A percentile compares a stretch with the other conserved stretches of the same genome.
Conservation (phyloP, 345 rosid genomes). For the Noccaea bulbosa region DNA sequence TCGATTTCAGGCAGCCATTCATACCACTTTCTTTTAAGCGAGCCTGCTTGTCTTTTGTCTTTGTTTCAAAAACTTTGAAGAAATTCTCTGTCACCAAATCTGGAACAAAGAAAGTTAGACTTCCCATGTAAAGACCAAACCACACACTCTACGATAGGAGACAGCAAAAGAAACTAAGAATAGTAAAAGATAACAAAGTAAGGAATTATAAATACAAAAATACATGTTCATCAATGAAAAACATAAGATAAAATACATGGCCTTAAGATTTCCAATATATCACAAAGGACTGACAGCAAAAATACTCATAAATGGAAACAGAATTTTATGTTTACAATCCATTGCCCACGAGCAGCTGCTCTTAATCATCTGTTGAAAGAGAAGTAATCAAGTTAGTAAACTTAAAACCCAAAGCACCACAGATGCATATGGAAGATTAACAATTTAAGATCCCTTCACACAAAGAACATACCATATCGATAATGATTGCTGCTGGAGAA, state of each 20-base stretch:
- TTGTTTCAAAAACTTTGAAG: constrained; percentile 76
- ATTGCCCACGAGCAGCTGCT: constrained; percentile 54
- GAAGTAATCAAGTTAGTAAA: constrained; percentile 50
- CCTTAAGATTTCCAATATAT: constrained; percentile 22
- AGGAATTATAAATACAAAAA: not conserved
- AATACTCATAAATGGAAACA: constrained; percentile 45
- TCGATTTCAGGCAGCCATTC: not conserved
- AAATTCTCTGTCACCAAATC: constrained; percentile 69
- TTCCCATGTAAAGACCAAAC: constrained; percentile 8
- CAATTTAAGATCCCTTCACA: constrained; percentile 41
- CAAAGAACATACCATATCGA: constrained; percentile 65
- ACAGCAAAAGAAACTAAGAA: not conserved
- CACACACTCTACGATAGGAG: constrained; percentile 4
- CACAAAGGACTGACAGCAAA: constrained; percentile 41
- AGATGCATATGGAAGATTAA: constrained; percentile 22
- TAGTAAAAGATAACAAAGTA: constrained; percentile 14
- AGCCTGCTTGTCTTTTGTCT: constrained; percentile 76
- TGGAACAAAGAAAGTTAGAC: constrained; percentile 47
- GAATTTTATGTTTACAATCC: constrained; percentile 47
- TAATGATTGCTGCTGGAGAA: constrained; percentile 54
- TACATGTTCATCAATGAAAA: not conserved
- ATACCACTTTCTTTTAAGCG: constrained; percentile 86
- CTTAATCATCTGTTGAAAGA: constrained; percentile 61
- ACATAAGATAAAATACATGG: constrained; percentile 20
- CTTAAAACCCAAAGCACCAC: constrained; percentile 34